Evolutionary conservation across 2,329 filamentous ascomycete species (phyloP).

Genomic region (Dactylellina leptospora): DNA sequence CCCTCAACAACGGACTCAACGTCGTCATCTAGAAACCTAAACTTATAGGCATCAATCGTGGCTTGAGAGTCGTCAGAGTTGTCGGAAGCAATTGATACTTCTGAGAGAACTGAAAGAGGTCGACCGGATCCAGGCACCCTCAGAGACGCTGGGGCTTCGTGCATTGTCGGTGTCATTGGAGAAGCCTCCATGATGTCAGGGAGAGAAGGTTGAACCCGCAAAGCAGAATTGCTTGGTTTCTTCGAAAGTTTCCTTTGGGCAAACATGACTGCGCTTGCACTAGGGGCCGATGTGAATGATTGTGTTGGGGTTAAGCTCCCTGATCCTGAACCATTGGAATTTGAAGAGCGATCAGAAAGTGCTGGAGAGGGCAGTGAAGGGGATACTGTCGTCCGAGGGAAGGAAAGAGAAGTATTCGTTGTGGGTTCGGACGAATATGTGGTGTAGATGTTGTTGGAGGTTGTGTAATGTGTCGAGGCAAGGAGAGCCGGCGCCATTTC

Average conservation of each 20-base stretch:
- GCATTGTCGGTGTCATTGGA: constrained; percentile 46
- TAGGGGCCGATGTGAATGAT: constrained; percentile 16
- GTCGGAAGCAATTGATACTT: constrained; percentile 44
- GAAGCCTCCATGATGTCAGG: constrained; percentile 47
- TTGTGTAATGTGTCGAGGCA: constrained; percentile 45
- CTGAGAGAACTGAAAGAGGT: constrained; percentile 43
- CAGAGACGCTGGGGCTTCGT: constrained; percentile 19
- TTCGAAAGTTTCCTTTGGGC: constrained; percentile 50
- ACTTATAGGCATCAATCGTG: constrained; percentile 51
- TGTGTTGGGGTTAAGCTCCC: constrained; percentile 49
- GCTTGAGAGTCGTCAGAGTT: constrained; percentile 43
- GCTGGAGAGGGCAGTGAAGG: constrained; percentile 45
- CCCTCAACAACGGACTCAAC: constrained; percentile 48
- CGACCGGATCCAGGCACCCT: constrained; percentile 20
- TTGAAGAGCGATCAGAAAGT: constrained; percentile 47
- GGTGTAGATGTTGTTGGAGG: constrained; percentile 32
- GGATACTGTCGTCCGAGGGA: constrained; percentile 39
- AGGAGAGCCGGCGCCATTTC: constrained; percentile 52
- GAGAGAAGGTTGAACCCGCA: constrained; percentile 44
- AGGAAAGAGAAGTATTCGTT: constrained; percentile 35
- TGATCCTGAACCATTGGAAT: constrained; percentile 49
- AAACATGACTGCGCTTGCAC: constrained; percentile 48
- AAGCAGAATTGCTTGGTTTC: constrained; percentile 49
- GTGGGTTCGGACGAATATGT: constrained; percentile 41
- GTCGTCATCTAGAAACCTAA: constrained; percentile 49